Conservation (phyloP, 495 filamentous ascomycete genomes). For the Parathielavia appendiculata region DNA sequence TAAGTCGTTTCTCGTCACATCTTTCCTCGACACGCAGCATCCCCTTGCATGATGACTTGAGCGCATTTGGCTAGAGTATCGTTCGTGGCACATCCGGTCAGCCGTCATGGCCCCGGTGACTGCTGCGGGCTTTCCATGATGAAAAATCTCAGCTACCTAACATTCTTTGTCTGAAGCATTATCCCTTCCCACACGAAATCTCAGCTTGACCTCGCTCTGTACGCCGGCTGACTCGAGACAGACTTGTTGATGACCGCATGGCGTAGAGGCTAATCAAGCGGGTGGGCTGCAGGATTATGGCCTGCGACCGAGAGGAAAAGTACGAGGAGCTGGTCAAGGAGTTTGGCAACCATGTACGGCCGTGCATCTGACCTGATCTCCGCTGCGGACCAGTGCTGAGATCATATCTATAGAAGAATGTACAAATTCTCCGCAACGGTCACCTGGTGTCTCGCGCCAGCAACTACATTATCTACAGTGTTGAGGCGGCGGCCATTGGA, state of each 20-base stretch:
- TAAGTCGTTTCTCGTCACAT: slow-evolving; percentile 9
- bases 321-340: slow-evolving; percentile 70
- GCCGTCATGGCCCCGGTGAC: slow-evolving; percentile 38
- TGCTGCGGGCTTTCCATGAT: slow-evolving; percentile 68
- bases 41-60: slow-evolving; percentile 86
- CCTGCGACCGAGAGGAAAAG: slow-evolving; percentile 84
- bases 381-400: slow-evolving; percentile 51
- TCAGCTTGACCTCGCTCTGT: slow-evolving; percentile 4
- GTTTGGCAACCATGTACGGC: slow-evolving; percentile 64
- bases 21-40: slow-evolving; percentile 1
- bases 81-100: slow-evolving; percentile 38
- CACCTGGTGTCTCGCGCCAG: slow-evolving; percentile 90
- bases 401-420: slow-evolving; percentile 53
- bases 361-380: slow-evolving; percentile 29
- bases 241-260: slow-evolving; percentile 5
- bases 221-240: slow-evolving; percentile 22
- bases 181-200: slow-evolving; percentile 9
- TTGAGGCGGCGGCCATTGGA: slow-evolving; percentile 87
- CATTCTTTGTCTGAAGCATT: slow-evolving; percentile 71
- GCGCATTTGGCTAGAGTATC: slow-evolving; percentile 99
- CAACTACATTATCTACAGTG: slow-evolving; percentile 97
- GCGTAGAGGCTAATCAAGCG: slow-evolving; percentile 12
- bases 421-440: slow-evolving; percentile 81
- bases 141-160: slow-evolving; percentile 95
- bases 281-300: slow-evolving; percentile 66